A percentile compares a stretch with the other conserved stretches of the same genome.
phyloP scores from a whole-genome alignment of 257 asterid species.

The Gardenia jasminoides region DNA sequence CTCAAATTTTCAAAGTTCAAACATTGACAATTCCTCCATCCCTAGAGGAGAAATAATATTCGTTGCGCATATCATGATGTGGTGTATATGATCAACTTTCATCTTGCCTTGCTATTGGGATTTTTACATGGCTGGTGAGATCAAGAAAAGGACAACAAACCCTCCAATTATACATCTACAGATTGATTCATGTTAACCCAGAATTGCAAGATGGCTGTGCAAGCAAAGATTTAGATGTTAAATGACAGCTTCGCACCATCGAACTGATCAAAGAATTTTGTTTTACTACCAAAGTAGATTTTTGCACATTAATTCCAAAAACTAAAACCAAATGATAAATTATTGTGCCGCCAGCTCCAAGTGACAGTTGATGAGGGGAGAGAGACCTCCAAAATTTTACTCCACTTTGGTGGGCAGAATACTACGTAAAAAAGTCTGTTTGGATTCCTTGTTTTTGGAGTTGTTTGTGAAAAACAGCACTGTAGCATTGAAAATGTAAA shows the following conservation, averaged over 20 bases:
- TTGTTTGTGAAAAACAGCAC: no score
- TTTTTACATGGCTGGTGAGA: no score
- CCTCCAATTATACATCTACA: not conserved
- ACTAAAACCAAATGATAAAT: not conserved
- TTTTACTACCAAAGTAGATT: not conserved
- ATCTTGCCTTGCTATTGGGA: no score
- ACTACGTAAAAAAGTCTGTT: no score
- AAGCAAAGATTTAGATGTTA: not conserved
- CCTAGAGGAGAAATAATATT: no score
- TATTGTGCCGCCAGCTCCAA: not conserved
- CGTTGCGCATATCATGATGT: no score
- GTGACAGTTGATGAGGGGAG: not conserved
- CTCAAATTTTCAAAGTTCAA: no score
- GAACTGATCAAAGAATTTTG: not conserved
- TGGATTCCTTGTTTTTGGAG: no score
- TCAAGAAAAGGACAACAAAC: no score
- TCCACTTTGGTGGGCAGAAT: not conserved
- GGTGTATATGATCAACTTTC: no score
- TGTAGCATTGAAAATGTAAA: no score
- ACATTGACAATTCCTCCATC: no score
- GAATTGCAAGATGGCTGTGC: not conserved
- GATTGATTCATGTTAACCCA: not conserved
- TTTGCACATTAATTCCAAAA: not conserved
- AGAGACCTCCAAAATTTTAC: not conserved
- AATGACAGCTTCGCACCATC: not conserved